Evolutionary conservation across 1,284 basidiomycete species (phyloP).

Genomic region (Ustilago hordei): DNA sequence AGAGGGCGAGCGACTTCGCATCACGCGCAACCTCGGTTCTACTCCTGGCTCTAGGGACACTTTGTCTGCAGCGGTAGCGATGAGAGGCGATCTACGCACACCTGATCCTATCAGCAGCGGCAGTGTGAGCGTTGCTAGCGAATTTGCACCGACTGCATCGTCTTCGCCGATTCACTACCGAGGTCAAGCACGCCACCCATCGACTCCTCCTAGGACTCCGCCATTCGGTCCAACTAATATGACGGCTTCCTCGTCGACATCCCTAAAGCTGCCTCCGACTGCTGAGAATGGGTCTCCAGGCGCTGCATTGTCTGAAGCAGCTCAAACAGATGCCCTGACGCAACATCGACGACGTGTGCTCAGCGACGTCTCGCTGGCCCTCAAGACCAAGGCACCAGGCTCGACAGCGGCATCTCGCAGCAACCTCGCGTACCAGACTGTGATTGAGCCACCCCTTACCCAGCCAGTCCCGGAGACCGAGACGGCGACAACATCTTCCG

Average conservation of each 20-base stretch:
- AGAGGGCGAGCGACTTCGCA: constrained; percentile 51
- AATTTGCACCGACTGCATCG: constrained; percentile 32
- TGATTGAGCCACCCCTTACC: neutral
- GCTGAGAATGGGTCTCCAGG: constrained; percentile 13
- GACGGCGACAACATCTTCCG: neutral
- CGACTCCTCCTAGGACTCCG: constrained; percentile 44
- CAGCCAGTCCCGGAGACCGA: neutral
- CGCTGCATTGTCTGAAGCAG: constrained; percentile 17
- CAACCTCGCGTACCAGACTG: constrained; percentile 10
- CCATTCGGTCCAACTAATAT: constrained; percentile 32
- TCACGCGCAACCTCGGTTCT: constrained; percentile 37
- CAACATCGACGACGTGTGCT: constrained; percentile 50
- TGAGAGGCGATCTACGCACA: constrained; percentile 23
- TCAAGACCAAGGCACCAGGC: constrained; percentile 31
- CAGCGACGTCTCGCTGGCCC: constrained; percentile 57
- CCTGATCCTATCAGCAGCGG: constrained; percentile 44
- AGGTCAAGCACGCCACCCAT: constrained; percentile 42
- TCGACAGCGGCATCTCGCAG: neutral
- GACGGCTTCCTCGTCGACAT: constrained; percentile 45
- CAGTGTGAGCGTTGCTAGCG: constrained; percentile 44
- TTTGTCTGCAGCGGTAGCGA: constrained; percentile 5
- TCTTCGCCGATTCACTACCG: constrained; percentile 39
- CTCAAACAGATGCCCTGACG: constrained; percentile 12
- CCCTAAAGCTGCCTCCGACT: constrained; percentile 17
- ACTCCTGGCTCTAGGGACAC: constrained; percentile 12